Evolutionary conservation across 208 protist species (phyloP).

Genomic region (Crithidia brevicula): DNA sequence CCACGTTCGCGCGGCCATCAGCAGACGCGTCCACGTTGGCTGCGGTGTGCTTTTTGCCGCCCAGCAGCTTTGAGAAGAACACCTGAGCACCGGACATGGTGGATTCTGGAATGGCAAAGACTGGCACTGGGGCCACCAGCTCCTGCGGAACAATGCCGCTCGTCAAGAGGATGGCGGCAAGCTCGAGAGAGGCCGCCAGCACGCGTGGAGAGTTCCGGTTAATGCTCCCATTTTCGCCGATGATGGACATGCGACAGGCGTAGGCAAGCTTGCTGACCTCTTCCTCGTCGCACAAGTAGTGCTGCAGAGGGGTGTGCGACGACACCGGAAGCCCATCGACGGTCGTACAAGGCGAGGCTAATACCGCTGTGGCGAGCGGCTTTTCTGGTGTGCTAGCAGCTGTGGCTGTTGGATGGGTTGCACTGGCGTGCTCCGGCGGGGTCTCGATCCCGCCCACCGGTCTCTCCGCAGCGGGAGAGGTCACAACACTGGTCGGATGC

Average conservation of each 20-base stretch:
- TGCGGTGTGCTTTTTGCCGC: slow-evolving; percentile 17
- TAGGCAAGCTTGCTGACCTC: slow-evolving; percentile 57
- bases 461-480: background rate
- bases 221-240: slow-evolving; percentile 43
- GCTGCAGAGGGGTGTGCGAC: slow-evolving; percentile 13
- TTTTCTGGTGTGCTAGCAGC: slow-evolving; percentile 4
- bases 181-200: slow-evolving; percentile 54
- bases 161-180: slow-evolving; percentile 57
- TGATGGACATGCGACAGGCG: slow-evolving; percentile 44
- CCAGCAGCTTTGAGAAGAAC: slow-evolving; percentile 72
- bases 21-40: background rate
- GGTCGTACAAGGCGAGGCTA: background rate
- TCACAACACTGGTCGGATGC: background rate
- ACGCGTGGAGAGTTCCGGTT: slow-evolving; percentile 36
- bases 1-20: background rate
- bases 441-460: background rate
- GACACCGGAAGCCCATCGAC: background rate
- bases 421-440: background rate
- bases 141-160: slow-evolving; percentile 57
- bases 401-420: background rate
- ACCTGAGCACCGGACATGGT: slow-evolving; percentile 41
- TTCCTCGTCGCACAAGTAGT: slow-evolving; percentile 34
- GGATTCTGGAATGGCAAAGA: slow-evolving; percentile 39
- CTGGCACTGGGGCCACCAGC: slow-evolving; percentile 32
- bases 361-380: background rate